Evolutionary conservation across 768 basidiomycete genomes (phyloP).

Genomic region (Tylopilus rubrobrunneus): DNA sequence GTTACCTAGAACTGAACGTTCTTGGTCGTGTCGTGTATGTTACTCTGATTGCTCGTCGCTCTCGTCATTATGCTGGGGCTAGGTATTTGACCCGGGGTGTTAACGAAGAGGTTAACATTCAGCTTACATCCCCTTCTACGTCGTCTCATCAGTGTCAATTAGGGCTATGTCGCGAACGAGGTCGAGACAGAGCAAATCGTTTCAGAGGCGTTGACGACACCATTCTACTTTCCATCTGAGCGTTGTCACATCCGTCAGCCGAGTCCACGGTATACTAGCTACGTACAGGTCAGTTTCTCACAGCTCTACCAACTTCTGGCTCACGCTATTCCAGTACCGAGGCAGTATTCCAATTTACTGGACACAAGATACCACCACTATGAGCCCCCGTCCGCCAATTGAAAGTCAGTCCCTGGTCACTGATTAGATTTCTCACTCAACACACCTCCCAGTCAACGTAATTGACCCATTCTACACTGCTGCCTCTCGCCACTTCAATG

Average conservation of each 20-base stretch:
- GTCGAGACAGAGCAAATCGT: slow-evolving; percentile 99
- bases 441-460: slow-evolving; percentile 63
- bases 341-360: slow-evolving; percentile 96
- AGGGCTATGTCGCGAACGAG: slow-evolving; percentile 99
- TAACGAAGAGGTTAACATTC: slow-evolving; percentile 70
- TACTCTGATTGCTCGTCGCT: slow-evolving; percentile 91
- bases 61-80: slow-evolving; percentile 93
- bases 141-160: neutral
- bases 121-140: neutral
- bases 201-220: slow-evolving; percentile 82
- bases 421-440: slow-evolving; percentile 5
- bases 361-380: slow-evolving; percentile 89
- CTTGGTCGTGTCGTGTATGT: slow-evolving; percentile 88
- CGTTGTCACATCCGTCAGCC: slow-evolving; percentile 46
- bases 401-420: slow-evolving; percentile 61
- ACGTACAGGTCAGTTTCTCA: slow-evolving; percentile 65
- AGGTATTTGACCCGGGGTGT: slow-evolving; percentile 92
- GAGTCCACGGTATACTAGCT: slow-evolving; percentile 89
- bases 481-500: slow-evolving; percentile 89
- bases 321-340: slow-evolving; percentile 54
- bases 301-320: neutral
- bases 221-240: slow-evolving; percentile 70
- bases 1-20: slow-evolving; percentile 75
- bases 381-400: slow-evolving; percentile 92
- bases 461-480: slow-evolving; percentile 95